Evolutionary conservation across 352 stramenopile species (phyloP).

Genomic region (Globisporangium echinulatum): DNA sequence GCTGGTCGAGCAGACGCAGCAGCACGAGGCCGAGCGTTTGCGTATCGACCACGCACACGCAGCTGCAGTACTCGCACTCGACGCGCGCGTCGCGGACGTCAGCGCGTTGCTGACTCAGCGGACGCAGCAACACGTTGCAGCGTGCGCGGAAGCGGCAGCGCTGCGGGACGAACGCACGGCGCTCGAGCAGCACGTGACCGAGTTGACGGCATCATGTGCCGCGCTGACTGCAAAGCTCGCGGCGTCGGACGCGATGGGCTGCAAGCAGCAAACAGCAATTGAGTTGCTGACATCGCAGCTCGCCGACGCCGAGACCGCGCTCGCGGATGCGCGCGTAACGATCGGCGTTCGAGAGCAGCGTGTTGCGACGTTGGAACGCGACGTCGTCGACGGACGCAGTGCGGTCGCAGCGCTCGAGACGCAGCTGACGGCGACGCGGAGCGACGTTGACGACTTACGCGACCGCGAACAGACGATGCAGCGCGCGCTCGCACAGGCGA

Average conservation of each 20-base stretch:
- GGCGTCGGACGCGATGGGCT: not conserved
- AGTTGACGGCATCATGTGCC: not conserved
- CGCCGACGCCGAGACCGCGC: not conserved
- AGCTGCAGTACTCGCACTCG: slow-evolving; percentile 21
- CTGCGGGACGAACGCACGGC: not conserved
- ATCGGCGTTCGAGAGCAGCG: not conserved
- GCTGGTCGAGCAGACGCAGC: slow-evolving; percentile 27
- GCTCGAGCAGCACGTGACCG: not conserved
- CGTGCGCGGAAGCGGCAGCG: not conserved
- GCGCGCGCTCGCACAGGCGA: not conserved
- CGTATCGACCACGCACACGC: slow-evolving; percentile 23
- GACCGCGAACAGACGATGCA: not conserved
- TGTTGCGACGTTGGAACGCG: not conserved
- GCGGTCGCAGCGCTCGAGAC: not conserved
- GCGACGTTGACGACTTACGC: not conserved
- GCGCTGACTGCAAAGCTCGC: not conserved
- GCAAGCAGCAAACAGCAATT: not conserved
- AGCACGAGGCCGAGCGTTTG: slow-evolving; percentile 17
- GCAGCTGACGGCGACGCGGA: not conserved
- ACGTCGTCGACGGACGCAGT: not conserved
- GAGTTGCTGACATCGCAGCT: not conserved
- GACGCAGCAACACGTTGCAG: not conserved
- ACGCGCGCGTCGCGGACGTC: slow-evolving; percentile 26
- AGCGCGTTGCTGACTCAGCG: slow-evolving; percentile 18
- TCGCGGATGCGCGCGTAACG: not conserved